Evolutionary conservation across 176 grass and related monocot species (phyloP), one percentile per base, ranked within the genome.

Genomic region (Ensete ventricosum): DNA sequence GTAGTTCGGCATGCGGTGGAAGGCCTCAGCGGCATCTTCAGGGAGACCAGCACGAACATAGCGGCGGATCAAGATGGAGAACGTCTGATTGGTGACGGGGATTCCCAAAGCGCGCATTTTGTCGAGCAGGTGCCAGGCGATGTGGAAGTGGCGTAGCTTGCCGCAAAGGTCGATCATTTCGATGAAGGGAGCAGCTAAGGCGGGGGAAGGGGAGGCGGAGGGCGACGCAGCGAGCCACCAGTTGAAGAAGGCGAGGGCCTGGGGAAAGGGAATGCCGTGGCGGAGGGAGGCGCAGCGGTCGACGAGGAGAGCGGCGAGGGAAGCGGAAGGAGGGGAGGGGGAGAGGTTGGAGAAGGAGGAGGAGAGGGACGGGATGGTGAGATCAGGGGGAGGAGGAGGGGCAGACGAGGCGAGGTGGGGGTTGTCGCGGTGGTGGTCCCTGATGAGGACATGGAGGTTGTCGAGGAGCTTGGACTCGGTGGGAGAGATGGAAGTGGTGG

Each of bases 41-140:
- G 95, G 14, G 75, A 87, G 84, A 34, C 67, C 55, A 2, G 90
- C 90, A n/a, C 88, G 75, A 54, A 98, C 81, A 74, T 93, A 93
- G 0, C 95, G 86, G 21, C 86, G 84, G 73, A 91, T 81, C 26
- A 98, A 25, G 69, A 77, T 50, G 12, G 83, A 76, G 75, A 98
- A 80, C 53, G 89, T 78, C 55, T 84, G 82, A 14, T 81, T 19
- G 0, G 80, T 72, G 77, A 98, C 62, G 24, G 90, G 84, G 26
- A 98, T 12, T 51, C 34, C 60, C 5, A 84, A 78, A 59, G 57
- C 75, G 53, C 82, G 78, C 95, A 93, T 98, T 98, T 87, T 83
- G 54, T 93, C 95, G 77, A 98, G 95, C 86, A 89, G 86, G 71
- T 89, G 76, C 50, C 83, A 86, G 73, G 95, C 88, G 77, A 87